A percentile compares a stretch with the other conserved stretches of the same genome.
These are phyloP conservation scores for Malassezia obtusa DNA, from an alignment of 1,284 basidiomycete species.

Conservation along the genomic window DNA sequence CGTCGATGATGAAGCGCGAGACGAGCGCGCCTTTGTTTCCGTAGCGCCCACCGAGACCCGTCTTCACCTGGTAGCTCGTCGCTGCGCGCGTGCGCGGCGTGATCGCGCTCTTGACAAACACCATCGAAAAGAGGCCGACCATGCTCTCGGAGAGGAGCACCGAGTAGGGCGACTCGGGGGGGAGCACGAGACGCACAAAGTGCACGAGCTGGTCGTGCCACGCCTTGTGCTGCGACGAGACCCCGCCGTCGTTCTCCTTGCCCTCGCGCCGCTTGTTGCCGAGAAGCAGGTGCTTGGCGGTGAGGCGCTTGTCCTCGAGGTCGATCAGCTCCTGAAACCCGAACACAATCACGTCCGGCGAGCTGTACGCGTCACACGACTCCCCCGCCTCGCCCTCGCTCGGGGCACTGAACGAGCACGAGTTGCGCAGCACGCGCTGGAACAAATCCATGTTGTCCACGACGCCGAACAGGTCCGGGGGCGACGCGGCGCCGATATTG, in stretches of 20 bases:
- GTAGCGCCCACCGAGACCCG: conserved; percentile 81
- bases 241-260: background rate
- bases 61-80: conserved; percentile 69
- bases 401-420: conserved; percentile 15
- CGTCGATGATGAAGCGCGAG: conserved; percentile 75
- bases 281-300: conserved; percentile 53
- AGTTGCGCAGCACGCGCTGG: conserved; percentile 24
- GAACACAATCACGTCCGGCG: conserved; percentile 83
- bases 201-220: conserved; percentile 38
- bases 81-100: conserved; percentile 58
- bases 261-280: conserved; percentile 24
- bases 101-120: conserved; percentile 64
- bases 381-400: conserved; percentile 7
- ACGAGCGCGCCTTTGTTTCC: conserved; percentile 97
- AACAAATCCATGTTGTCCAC: conserved; percentile 38
- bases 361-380: conserved; percentile 1
- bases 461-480: conserved; percentile 56
- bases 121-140: conserved; percentile 77
- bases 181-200: conserved; percentile 34
- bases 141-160: conserved; percentile 77
- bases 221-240: conserved; percentile 16
- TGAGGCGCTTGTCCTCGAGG: conserved; percentile 78
- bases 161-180: conserved; percentile 56
- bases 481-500: conserved; percentile 84
- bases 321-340: conserved; percentile 94